Evolutionary conservation across 2,329 filamentous ascomycete species (phyloP), one percentile per base, ranked within the genome.

Genomic region (Myotisia sp.): DNA sequence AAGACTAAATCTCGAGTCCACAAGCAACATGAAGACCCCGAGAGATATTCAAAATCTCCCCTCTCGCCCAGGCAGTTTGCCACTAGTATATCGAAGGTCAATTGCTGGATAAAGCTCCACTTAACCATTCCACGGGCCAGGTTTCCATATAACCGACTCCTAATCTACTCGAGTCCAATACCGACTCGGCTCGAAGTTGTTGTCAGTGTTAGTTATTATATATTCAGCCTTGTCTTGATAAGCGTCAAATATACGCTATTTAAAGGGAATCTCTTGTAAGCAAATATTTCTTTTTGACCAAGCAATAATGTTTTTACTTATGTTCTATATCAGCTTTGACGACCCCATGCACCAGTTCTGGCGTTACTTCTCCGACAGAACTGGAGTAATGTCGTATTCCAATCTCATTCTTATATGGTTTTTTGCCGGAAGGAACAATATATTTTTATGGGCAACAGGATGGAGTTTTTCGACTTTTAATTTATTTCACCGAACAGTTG

Each of bases 391-490:
- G 16, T 69, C 72, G 0, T 70, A 75, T 43, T 70, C 69, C 3
- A 77, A 77, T 41, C 63, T 80, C 5, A 71, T 74, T 0, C 46
- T 77, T 2, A 55, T 79, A 0, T 79, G 74, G 74, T 51, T 80
- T 0, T 80, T 81, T 42, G 71, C 69, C 0, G 70, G 71, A 47
- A 62, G 77, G 6, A 82, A 81, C 41, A 79, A 81, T 33, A 46
- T 74, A 0, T 62, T 79, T 10, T 58, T 79, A 36, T 77, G 71
- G 71, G 48, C 74, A 0, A 80, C 77, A 0, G 76, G 76, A 0
- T 81, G 76, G 75, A 72, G 70, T 7, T 79, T 76, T 48, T 64
- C 65, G 2, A 74, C 71, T 0, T 80, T 73, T 46, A 80, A 72
- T 43, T 65, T 71, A 26, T 79, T 79, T 34, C 77, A 81, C 50